Base-by-base conservation (phyloP, 148 eudicot species). In the Chenopodium berlandieri region DNA sequence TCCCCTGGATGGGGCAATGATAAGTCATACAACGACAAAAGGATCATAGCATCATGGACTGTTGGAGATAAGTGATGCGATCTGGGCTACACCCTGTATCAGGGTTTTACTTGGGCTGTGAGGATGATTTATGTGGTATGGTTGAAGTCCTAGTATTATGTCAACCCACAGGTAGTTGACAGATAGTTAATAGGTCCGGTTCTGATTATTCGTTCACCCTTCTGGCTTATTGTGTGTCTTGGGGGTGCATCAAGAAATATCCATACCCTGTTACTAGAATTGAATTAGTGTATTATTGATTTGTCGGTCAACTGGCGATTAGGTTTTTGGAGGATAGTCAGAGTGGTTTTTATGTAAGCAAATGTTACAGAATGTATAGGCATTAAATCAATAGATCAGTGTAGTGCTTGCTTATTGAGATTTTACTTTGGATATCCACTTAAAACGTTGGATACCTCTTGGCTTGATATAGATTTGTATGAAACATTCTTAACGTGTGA, bases 351-450 rank as follows among this genome's bases (percentile, higher is more conserved):
- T 58, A 67, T 84, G 86, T 30, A 71, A 63, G 77, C 64, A 30
- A 79, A 10, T 25, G 16, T 54, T 5, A 14, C 71, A 71, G 74
- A 80, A 37, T 84, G 83, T 84, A 84, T 72, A 84, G 86, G 71
- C n/a, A 48, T 73, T 13, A 23, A 50, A 80, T 80, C 66, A 37
- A 64, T 84, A 47, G 82, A 70, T 64, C 12, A 75, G 73, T 27
- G 23, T 66, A 69, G 81, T 66, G 75, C 64, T 68, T 82, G 75
- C 34, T 32, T 17, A 69, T 54, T 60, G 76, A 34, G 12, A 47
- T 71, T 27, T n/a, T 40, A 72, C 54, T 25, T 56, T 74, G 40
- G 63, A 4, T 74, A 74, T 74, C 37, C 63, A 52, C 17, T 74
- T 25, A 46, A 48, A 73, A 9, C 9, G 20, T 32, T 48, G 56